Evolutionary conservation across 768 basidiomycete genomes (phyloP), one percentile per base, ranked within the genome.

Genomic region (Rickenella mellea): DNA sequence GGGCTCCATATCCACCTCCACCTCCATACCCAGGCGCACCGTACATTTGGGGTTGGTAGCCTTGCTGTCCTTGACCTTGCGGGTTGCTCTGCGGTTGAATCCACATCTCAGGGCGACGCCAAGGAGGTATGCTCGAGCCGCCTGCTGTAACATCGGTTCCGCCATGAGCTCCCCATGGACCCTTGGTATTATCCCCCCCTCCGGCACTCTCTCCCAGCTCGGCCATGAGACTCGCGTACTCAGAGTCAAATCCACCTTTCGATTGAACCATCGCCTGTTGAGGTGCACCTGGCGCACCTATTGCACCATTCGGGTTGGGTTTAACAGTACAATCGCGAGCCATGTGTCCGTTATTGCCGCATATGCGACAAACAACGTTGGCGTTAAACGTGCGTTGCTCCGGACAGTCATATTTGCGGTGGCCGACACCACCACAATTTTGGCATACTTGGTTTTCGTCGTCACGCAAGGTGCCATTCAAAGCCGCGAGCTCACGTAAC

Each of bases 361-460:
- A 99, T 55, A 93, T 80, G 57, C 91, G 92, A 73, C 96, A 99
- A 58, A 97, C 93, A 69, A 99, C 92, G 70, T 94, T 94, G 68
- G 96, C 96, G 52, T 89, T 93, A 68, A 92, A 98, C 69, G 96
- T 96, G 62, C 87, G 82, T 64, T 96, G 90, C 66, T 97, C 90
- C 14, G 93, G 92, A 62, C 96, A 99, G 64, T 98, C 96, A 68
- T 92, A 98, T 78, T 97, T 93, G 65, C 94, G 84, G 59, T 97
- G 93, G 46, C 92, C 92, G 50, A 91, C 76, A 41, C 83, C 83
- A 56, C 87, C 90, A 60, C 88, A 93, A 57, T 94, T 94, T 67
- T 98, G 93, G 67, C 96, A 99, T 48, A 97, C 80, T 65, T 99
- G 96, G 58, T 98, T 98, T 69, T 99, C 96, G 60, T 99, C 96